These are phyloP conservation scores for Coemansia sp. DNA, from an alignment of 192 early-diverging fungal genomes.

Conservation along the genomic window DNA sequence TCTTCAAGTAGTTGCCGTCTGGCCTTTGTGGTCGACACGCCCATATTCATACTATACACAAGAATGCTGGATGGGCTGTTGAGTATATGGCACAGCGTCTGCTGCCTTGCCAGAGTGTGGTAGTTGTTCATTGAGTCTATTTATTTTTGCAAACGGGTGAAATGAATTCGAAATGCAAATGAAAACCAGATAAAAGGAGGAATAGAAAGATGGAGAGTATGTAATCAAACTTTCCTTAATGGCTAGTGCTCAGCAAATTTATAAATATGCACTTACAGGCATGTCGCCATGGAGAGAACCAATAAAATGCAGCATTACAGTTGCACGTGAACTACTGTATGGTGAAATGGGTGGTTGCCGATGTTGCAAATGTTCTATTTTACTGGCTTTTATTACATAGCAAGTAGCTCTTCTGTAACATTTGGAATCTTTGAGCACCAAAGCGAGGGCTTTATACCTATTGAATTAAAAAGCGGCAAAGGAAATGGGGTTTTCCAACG, in stretches of 20 bases:
- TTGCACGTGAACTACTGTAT: background rate
- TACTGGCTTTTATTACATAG: too few relatives aligned
- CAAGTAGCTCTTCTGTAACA: too few relatives aligned
- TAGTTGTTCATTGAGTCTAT: background rate
- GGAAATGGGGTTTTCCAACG: too few relatives aligned
- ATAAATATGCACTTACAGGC: background rate
- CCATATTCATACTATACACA: background rate
- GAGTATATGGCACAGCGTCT: background rate
- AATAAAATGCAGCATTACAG: background rate
- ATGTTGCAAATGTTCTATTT: too few relatives aligned
- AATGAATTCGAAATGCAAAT: background rate
- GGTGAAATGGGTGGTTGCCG: too few relatives aligned
- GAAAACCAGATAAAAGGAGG: background rate
- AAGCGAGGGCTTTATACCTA: too few relatives aligned
- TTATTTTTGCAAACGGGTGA: background rate
- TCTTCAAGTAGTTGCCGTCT: background rate
- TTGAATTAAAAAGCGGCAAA: too few relatives aligned
- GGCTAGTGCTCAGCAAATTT: background rate
- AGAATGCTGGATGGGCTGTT: constrained; percentile 14
- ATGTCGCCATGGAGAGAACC: background rate
- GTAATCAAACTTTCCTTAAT: too few relatives aligned
- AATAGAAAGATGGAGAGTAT: background rate
- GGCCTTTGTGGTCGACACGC: background rate
- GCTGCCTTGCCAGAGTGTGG: constrained; percentile 3
- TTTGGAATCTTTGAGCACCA: too few relatives aligned